Base-by-base conservation (phyloP, 192 early-diverging fungal genomes). In the Podila horticola region DNA sequence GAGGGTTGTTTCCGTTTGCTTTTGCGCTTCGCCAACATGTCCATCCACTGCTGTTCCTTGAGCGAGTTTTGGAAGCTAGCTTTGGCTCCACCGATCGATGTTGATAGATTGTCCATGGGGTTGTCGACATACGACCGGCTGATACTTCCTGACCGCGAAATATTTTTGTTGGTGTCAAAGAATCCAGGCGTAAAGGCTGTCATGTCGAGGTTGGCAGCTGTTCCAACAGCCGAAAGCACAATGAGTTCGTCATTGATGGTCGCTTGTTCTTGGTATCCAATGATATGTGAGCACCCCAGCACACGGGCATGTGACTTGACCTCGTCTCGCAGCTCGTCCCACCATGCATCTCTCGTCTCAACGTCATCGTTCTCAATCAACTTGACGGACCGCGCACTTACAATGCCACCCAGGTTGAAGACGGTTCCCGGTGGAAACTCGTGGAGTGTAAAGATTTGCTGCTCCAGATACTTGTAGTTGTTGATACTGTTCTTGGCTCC, bases 301-400 rank as follows among this genome's bases (percentile, higher is more conserved):
- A 85, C 77, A 60, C 88, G 67, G 15, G 94, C 93, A 69, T 95
- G 94, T 41, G 84, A 83, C 64, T 93, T 92, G 81, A 95, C 91
- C 74, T 95, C 94, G 33, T 93, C 93, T 38, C 94, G 82, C 17
- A 95, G 76, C 79, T 95, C 94, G 12, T 84, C 58, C 79, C 82
- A 84, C 79, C 82, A 83, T 13, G 79, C 62, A 24, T 84, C 79
- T 8, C 83, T 57, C 6, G 75, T 75, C 52, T 84, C 79, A 10
- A 69, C 70, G 61, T 76, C 74, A 30, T 84, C 79, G 51, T 84
- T 79, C n/a, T 82, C 79, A 30, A 84, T 82, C 11, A 84, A 31
- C 58, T 82, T 84, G 52, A 84, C 82, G 11, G 83, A 83, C n/a
- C 82, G 41, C 9, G 82, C 82, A 45, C 74, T 76, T 2, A 83